A percentile compares a stretch with the other conserved stretches of the same genome.
phyloP scores from a whole-genome alignment of 1,139 yeast genomes.

The Diutina scorzettiae region DNA sequence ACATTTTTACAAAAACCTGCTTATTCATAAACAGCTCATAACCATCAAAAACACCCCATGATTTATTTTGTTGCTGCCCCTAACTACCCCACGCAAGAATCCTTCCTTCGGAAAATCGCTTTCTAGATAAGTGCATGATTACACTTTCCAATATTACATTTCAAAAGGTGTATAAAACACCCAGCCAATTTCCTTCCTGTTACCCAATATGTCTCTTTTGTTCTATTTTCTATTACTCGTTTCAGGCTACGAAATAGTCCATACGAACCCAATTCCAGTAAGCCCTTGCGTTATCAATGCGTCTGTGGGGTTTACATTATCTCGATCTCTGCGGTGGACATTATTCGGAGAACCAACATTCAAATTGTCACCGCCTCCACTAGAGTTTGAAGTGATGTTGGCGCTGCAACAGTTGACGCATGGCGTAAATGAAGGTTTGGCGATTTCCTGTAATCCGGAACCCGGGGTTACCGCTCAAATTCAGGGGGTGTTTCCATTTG shows the following conservation, averaged over 20 bases:
- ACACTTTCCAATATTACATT: too few species aligned
- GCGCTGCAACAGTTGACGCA: not conserved
- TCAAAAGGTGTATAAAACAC: too few species aligned
- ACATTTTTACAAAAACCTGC: too few species aligned
- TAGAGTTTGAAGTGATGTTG: not conserved
- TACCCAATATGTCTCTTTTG: not conserved
- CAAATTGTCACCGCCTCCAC: not conserved
- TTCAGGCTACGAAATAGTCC: not conserved
- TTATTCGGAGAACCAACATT: slow-evolving; percentile 1
- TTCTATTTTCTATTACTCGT: not conserved
- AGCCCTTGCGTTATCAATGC: not conserved
- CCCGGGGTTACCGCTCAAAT: not conserved
- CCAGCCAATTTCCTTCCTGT: too few species aligned
- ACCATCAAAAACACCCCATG: too few species aligned
- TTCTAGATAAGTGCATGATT: too few species aligned
- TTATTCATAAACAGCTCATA: too few species aligned
- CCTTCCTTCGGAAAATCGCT: too few species aligned
- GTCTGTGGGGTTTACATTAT: not conserved
- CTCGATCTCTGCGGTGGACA: not conserved
- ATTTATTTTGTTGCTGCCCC: too few species aligned
- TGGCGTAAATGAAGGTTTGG: not conserved
- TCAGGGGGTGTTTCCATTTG: slow-evolving; percentile 1
- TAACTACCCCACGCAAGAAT: too few species aligned
- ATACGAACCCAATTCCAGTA: not conserved
- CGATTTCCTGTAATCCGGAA: not conserved